Conservation (phyloP, 768 basidiomycete genomes). For the Tulasnella sp. region DNA sequence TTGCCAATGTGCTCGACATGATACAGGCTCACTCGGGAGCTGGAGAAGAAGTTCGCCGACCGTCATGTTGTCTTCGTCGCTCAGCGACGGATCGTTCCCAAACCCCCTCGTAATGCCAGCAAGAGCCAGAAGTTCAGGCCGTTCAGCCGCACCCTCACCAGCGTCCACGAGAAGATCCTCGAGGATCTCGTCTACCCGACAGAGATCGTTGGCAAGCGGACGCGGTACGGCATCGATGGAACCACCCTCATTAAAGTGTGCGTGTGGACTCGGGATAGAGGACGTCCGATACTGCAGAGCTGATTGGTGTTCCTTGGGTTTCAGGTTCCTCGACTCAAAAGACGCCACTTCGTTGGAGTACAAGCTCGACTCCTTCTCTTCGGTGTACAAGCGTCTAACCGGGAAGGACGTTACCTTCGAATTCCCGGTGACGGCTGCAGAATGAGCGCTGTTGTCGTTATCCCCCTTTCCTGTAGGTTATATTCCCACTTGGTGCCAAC, state of each 20-base stretch:
- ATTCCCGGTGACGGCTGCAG: conserved; percentile 53
- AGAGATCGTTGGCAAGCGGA: conserved; percentile 98
- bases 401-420: conserved; percentile 97
- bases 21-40: conserved; percentile 87
- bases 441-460: conserved; percentile 10
- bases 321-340: conserved; percentile 94
- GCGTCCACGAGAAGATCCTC: conserved; percentile 95
- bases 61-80: conserved; percentile 98
- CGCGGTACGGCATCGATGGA: conserved; percentile 88
- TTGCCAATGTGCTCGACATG: neutral
- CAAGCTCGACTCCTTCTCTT: conserved; percentile 99
- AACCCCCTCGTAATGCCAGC: conserved; percentile 89
- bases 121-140: conserved; percentile 89
- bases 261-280: conserved; percentile 41
- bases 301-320: neutral
- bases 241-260: conserved; percentile 97
- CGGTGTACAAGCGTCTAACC: conserved; percentile 90
- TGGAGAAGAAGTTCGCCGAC: conserved; percentile 99
- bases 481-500: neutral
- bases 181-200: conserved; percentile 99
- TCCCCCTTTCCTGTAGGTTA: neutral
- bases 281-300: neutral
- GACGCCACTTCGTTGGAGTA: conserved; percentile 98
- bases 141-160: conserved; percentile 92
- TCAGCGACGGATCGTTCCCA: conserved; percentile 97